These are phyloP conservation scores for Globisporangium middletonii DNA, from an alignment of 352 stramenopile species.

Conservation along the genomic window DNA sequence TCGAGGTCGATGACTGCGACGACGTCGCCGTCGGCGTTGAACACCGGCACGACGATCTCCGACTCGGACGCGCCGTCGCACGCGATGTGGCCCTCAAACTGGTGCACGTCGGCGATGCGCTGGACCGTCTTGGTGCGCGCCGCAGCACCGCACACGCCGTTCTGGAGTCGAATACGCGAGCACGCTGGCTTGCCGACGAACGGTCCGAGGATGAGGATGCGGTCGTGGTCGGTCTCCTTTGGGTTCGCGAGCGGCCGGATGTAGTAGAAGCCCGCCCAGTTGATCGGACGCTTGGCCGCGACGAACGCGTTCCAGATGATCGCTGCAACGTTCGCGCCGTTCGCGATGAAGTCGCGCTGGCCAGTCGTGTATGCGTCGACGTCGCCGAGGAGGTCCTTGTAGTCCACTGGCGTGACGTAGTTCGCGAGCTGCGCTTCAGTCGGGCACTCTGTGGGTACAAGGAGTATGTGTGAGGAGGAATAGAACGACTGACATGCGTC, in stretches of 20 bases:
- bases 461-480: not conserved
- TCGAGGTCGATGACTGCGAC: constrained; percentile 77
- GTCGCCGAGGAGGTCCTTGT: constrained; percentile 51
- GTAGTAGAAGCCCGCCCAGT: constrained; percentile 84
- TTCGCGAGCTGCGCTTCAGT: constrained; percentile 40
- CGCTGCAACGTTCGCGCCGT: constrained; percentile 71
- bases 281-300: constrained; percentile 52
- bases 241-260: constrained; percentile 54
- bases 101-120: constrained; percentile 68
- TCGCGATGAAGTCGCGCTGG: constrained; percentile 75
- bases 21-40: constrained; percentile 56
- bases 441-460: constrained; percentile 29
- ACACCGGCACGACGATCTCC: constrained; percentile 73
- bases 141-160: constrained; percentile 62
- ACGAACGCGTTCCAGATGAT: constrained; percentile 82
- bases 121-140: constrained; percentile 62
- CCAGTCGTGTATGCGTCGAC: constrained; percentile 55
- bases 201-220: constrained; percentile 67
- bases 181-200: constrained; percentile 83
- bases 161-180: constrained; percentile 71
- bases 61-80: constrained; percentile 77
- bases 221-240: constrained; percentile 41
- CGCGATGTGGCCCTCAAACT: constrained; percentile 77
- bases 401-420: constrained; percentile 58
- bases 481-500: not conserved